Evolutionary conservation across 2,329 filamentous ascomycete genomes (phyloP).

Genomic region (Fusarium goolgardi): DNA sequence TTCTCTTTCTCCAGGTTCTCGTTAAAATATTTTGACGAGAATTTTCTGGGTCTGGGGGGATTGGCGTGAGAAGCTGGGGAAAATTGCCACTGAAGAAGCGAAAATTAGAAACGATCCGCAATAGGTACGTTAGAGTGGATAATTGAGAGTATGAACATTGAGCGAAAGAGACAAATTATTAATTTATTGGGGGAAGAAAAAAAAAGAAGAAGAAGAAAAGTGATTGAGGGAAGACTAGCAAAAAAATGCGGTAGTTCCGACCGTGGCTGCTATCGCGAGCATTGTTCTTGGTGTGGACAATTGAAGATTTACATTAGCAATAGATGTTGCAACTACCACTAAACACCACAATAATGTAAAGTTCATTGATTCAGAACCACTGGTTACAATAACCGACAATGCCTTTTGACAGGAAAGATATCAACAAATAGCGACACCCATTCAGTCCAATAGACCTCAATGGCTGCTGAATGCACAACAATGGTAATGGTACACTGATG

Average conservation of each 20-base stretch:
- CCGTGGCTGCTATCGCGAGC: neutral
- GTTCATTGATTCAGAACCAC: fast-evolving
- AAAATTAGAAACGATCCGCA: neutral
- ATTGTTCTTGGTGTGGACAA: neutral
- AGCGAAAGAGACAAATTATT: neutral
- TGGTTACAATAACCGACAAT: fast-evolving
- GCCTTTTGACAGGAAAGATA: neutral
- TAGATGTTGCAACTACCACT: neutral
- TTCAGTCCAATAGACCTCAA: neutral
- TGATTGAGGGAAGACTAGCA: neutral
- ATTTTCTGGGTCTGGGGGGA: slow-evolving; percentile 24
- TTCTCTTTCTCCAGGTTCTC: slow-evolving; percentile 8
- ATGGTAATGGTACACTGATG: neutral
- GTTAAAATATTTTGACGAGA: slow-evolving; percentile 15
- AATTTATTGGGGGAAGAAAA: too few relatives aligned
- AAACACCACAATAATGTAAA: neutral
- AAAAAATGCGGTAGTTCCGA: neutral
- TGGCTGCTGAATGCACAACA: neutral
- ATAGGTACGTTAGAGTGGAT: neutral
- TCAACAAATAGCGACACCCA: neutral
- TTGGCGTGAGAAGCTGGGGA: slow-evolving; percentile 16
- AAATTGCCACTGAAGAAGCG: slow-evolving; percentile 13
- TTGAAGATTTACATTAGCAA: neutral
- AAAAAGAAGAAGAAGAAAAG: too few relatives aligned
- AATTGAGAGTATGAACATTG: neutral